Percentiles rank a stretch among this genome's conserved stretches.
Evolutionary conservation across 2,329 filamentous ascomycete species (phyloP).

Genomic region (Pezicula carpinea): DNA sequence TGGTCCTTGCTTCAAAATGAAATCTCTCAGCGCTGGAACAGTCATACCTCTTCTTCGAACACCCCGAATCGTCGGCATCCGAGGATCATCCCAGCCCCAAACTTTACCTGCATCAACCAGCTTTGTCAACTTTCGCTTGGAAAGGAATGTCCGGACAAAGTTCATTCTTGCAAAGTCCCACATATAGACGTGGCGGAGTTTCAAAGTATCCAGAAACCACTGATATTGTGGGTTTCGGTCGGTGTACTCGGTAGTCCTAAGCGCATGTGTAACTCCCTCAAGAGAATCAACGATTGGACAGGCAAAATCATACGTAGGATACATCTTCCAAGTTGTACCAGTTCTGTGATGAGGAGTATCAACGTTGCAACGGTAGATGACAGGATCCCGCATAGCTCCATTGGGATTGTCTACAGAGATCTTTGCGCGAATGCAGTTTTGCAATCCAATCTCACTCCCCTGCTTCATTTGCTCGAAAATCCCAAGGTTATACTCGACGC

Average conservation of each 20-base stretch:
- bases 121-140: conserved; percentile 82
- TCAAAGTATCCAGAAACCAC: conserved; percentile 74
- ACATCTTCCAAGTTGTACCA: conserved; percentile 76
- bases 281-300: conserved; percentile 76
- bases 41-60: conserved; percentile 76
- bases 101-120: conserved; percentile 73
- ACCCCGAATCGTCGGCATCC: conserved; percentile 80
- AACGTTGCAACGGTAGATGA: conserved; percentile 93
- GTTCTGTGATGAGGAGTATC: conserved; percentile 87
- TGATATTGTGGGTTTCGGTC: conserved; percentile 84
- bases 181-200: conserved; percentile 72
- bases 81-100: conserved; percentile 81
- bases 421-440: conserved; percentile 92
- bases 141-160: conserved; percentile 77
- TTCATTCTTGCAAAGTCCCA: conserved; percentile 85
- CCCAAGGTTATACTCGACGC: conserved; percentile 76
- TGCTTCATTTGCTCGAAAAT: conserved; percentile 93
- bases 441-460: conserved; percentile 70
- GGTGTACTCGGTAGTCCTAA: conserved; percentile 82
- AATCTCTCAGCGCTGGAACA: conserved; percentile 72
- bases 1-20: conserved; percentile 80
- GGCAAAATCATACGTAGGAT: conserved; percentile 83
- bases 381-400: conserved; percentile 92
- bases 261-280: conserved; percentile 78
- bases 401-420: conserved; percentile 89